Base-by-base conservation (phyloP, 2,329 filamentous ascomycete species). In the Tricladium varicosporioides region DNA sequence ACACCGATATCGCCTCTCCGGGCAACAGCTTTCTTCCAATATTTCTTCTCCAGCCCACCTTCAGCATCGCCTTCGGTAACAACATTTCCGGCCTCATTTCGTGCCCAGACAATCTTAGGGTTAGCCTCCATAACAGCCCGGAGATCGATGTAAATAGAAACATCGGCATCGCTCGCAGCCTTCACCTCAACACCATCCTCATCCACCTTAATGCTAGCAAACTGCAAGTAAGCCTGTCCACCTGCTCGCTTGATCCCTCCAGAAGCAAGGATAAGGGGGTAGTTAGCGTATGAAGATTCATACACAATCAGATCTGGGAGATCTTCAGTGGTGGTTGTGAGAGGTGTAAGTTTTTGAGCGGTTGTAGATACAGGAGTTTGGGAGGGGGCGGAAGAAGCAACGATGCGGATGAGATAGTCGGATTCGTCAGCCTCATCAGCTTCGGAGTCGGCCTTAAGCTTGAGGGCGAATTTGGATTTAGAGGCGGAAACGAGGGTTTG, bases 281-380 rank as follows among this genome's bases (percentile, higher is more conserved):
- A 77, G 51, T 74, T 73, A 53, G 75, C 69, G 67, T 77, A 77
- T 2, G 75, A 74, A 7, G 75, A 77, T 65, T 76, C 74, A 64
- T 76, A 76, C 54, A 77, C 70, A 58, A 76, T 67, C 44, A 75
- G 71, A 45, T 75, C 73, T 9, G 75, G 75, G 5, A 77, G 68
- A 51, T 75, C 68, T 46, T 71, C 68, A 43, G 68, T 62, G 5
- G 65, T 71, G 42, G 72, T 59, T 47, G 68, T 70, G 36, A 73
- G 66, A 14, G 67, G 64, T 15, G 70, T 69, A 33, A 70, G 62
- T 53, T 71, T 70, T 18, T 56, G 22, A 19, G 62, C 47, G 11
- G 63, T 48, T 16, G 62, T 22, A 14, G 64, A 43, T 22, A 60
- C 61, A 31, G 63, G 53, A 44, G 61, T 60, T 16, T 52, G 47